These are phyloP conservation scores for Fusarium nurragi DNA, from an alignment of 2,329 filamentous ascomycete genomes.

Conservation along the genomic window DNA sequence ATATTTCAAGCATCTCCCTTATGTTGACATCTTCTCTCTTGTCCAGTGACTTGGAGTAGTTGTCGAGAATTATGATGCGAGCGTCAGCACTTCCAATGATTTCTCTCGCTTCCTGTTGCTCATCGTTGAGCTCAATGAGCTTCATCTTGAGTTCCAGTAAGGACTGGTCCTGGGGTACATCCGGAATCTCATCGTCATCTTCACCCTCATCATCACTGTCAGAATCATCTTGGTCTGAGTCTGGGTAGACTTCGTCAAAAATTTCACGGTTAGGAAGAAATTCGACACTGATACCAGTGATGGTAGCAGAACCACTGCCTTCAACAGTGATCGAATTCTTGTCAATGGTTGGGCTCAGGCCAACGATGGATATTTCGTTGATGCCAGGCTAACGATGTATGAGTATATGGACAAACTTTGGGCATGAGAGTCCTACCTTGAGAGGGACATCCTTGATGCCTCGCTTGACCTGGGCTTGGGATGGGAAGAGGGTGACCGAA, in stretches of 20 bases:
- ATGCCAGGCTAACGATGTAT: slow-evolving; percentile 55
- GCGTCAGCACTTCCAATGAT: slow-evolving; percentile 40
- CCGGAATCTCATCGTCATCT: slow-evolving; percentile 38
- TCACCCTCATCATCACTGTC: slow-evolving; percentile 43
- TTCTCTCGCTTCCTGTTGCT: slow-evolving; percentile 36
- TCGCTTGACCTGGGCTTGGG: slow-evolving; percentile 67
- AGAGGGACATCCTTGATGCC: slow-evolving; percentile 63
- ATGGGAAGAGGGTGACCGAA: slow-evolving; percentile 70
- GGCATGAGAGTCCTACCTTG: slow-evolving; percentile 32
- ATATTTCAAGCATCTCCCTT: slow-evolving; percentile 51
- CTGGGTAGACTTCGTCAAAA: slow-evolving; percentile 64
- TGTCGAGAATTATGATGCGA: slow-evolving; percentile 55
- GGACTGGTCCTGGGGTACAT: slow-evolving; percentile 23
- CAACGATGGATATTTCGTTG: slow-evolving; percentile 67
- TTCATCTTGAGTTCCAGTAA: slow-evolving; percentile 44
- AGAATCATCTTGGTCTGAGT: slow-evolving; percentile 52
- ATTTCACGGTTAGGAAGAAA: slow-evolving; percentile 63
- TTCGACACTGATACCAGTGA: slow-evolving; percentile 70
- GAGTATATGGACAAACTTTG: not conserved
- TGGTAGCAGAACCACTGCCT: slow-evolving; percentile 63
- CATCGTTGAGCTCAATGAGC: slow-evolving; percentile 45
- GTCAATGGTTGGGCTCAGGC: slow-evolving; percentile 64
- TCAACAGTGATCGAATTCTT: slow-evolving; percentile 70
- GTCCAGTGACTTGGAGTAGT: slow-evolving; percentile 51
- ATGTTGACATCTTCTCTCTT: slow-evolving; percentile 49